Base-by-base conservation (phyloP, 495 filamentous ascomycete genomes). In the Aspergillus nidulans region DNA sequence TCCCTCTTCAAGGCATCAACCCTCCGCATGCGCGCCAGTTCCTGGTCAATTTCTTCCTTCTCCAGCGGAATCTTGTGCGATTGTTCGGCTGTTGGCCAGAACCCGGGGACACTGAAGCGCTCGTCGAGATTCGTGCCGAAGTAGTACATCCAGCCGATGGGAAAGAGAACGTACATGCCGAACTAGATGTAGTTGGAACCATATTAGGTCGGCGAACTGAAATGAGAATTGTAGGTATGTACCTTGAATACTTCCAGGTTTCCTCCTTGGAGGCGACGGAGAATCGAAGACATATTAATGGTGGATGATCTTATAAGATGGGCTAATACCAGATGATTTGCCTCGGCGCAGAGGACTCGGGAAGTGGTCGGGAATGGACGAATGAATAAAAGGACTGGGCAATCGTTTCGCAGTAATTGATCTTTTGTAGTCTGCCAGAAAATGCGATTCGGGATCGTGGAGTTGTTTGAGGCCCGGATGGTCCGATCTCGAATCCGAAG, bases 131-230 rank as follows among this genome's bases (percentile, higher is more conserved):
- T 99, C 40, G 91, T 96, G 68, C 94, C 94, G 77, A 97, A 98
- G 76, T 98, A 98, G 79, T 96, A 98, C 94, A 98, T 98, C 77
- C 94, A 89, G 57, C 88, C 91, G 62, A 98, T 97, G 20, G 94
- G 94, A 74, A 98, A 97, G 79, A 97, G 85, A 74, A 98, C 87
- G 77, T 97, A 98, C 81, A 92, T 88, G 75, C 92, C 91, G 75
- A 97, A 97, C 92, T 97, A 38, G 36, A 23, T 6, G 51, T 8
- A 20, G 21, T 40, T n/a, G 32, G 16, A 38, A 47, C 10, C 21
- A 21, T 3, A 18, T 12, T 34, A 46, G 41, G 13, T 26, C 10
- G 32, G n/a, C 16, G 44, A 44, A 46, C 13, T 21, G 19, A 24
- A 20, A 28, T 21, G 44, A 24, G 20, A 18, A 39, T 38, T n/a